Conservation (phyloP, 1,139 yeast genomes). For the Pichia sorboxylosa region DNA sequence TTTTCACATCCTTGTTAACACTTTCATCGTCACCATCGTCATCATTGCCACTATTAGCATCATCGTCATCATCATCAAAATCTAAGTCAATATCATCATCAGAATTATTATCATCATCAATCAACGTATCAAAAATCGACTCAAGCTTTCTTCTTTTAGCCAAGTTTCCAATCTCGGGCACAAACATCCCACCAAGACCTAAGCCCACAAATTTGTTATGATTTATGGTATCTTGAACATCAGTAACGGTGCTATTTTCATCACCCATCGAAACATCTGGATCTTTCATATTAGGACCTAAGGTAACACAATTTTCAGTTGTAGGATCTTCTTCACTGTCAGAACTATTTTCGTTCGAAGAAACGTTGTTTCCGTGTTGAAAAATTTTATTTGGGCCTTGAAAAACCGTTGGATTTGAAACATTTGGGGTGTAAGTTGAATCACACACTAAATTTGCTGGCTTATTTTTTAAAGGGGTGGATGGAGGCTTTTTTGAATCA, state of each 20-base stretch:
- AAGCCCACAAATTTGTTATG: background rate
- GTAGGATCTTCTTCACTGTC: conserved; percentile 16
- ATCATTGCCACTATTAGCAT: conserved; percentile 8
- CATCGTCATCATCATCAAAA: conserved; percentile 8
- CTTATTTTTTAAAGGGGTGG: too few relatives aligned
- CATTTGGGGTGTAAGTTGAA: too few relatives aligned
- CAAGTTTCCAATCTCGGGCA: conserved; percentile 3
- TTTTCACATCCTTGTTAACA: too few relatives aligned
- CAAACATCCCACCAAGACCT: conserved; percentile 11
- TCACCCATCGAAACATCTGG: too few relatives aligned
- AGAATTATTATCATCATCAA: conserved; percentile 6
- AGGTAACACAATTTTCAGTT: too few relatives aligned
- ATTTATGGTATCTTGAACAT: background rate
- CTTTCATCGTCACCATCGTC: conserved; percentile 8
- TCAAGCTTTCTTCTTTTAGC: conserved; percentile 17
- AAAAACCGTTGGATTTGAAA: too few relatives aligned
- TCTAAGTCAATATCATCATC: conserved; percentile 11
- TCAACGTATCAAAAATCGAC: conserved; percentile 8
- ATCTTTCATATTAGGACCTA: too few relatives aligned
- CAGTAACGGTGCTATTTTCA: conserved; percentile 3
- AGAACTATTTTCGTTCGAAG: too few relatives aligned
- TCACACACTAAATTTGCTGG: too few relatives aligned
- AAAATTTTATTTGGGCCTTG: too few relatives aligned
- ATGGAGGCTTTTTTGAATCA: too few relatives aligned
- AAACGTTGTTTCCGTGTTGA: too few relatives aligned